Evolutionary conservation across 192 early-diverging fungal genomes (phyloP).

Genomic region (Backusella australiensis): DNA sequence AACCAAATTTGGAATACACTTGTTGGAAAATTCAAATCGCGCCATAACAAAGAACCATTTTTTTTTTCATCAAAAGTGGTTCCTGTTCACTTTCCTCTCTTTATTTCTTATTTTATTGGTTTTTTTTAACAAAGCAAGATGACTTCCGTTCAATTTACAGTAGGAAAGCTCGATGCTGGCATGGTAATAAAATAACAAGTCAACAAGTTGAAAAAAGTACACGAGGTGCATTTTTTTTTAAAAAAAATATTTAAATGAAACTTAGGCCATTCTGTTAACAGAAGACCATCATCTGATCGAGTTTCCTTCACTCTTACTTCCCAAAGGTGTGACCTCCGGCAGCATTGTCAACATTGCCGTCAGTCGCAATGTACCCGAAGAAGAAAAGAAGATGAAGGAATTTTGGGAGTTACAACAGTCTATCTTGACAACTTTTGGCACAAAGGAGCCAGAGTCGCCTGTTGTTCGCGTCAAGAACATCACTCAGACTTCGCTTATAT

Average conservation of each 20-base stretch:
- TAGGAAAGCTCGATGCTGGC: conserved; percentile 93
- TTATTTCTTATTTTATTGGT: background rate
- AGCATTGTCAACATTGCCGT: conserved; percentile 97
- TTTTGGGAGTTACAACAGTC: conserved; percentile 87
- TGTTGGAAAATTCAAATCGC: background rate
- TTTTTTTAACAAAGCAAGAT: conserved; percentile 16
- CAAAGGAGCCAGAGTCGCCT: conserved; percentile 76
- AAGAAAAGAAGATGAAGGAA: conserved; percentile 74
- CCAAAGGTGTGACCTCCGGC: conserved; percentile 89
- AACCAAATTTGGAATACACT: background rate
- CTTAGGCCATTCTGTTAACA: conserved; percentile 83
- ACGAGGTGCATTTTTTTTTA: too few species aligned
- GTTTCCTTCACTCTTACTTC: conserved; percentile 94
- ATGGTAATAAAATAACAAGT: conserved; percentile 53
- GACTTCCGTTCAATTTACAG: conserved; percentile 76
- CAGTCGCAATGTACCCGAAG: conserved; percentile 84
- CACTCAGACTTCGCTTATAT: conserved; percentile 83
- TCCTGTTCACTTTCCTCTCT: background rate
- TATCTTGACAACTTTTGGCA: conserved; percentile 80
- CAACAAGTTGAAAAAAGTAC: background rate
- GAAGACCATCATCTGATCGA: conserved; percentile 99
- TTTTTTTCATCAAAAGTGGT: background rate
- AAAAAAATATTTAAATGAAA: background rate
- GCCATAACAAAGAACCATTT: too few species aligned
- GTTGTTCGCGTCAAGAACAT: conserved; percentile 69